phyloP scores from a whole-genome alignment of 2,329 filamentous ascomycete genomes.

The Colletotrichum neosansevieriae region DNA sequence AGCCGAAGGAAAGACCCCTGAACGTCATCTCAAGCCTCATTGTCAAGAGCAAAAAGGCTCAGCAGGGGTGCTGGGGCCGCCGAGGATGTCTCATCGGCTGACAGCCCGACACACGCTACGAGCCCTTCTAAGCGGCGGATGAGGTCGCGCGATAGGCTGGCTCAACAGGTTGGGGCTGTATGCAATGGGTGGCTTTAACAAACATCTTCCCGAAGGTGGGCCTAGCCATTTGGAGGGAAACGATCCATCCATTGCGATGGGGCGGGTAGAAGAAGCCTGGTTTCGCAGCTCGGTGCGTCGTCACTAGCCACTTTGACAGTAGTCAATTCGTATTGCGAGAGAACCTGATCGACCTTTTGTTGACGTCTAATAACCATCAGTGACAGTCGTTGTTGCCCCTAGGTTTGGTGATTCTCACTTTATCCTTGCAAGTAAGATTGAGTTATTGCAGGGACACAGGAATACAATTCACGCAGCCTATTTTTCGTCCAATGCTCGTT shows the following conservation, averaged over 20 bases:
- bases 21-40: slow-evolving; percentile 21
- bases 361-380: neutral
- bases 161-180: neutral
- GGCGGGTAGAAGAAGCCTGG: slow-evolving; percentile 11
- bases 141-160: slow-evolving; percentile 11
- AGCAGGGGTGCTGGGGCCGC: slow-evolving; percentile 28
- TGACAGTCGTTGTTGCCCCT: neutral
- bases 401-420: slow-evolving; percentile 16
- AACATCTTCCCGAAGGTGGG: slow-evolving; percentile 5
- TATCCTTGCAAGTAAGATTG: slow-evolving; percentile 19
- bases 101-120: slow-evolving; percentile 32
- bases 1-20: slow-evolving; percentile 5
- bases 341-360: too few relatives aligned
- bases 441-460: neutral
- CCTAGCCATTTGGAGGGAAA: slow-evolving; percentile 21
- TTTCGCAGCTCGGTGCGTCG: slow-evolving; percentile 30
- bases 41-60: slow-evolving; percentile 5
- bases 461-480: neutral
- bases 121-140: slow-evolving; percentile 8
- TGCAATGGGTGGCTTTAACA: slow-evolving; percentile 14
- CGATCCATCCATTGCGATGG: slow-evolving; percentile 18
- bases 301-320: neutral
- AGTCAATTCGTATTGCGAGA: neutral
- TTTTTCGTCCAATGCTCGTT: slow-evolving; percentile 26
- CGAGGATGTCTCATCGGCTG: slow-evolving; percentile 32